A percentile compares a stretch with the other conserved stretches of the same genome.
These are phyloP conservation scores for Cercospora sojina DNA, from an alignment of 2,329 filamentous ascomycete species.

Conservation along the genomic window DNA sequence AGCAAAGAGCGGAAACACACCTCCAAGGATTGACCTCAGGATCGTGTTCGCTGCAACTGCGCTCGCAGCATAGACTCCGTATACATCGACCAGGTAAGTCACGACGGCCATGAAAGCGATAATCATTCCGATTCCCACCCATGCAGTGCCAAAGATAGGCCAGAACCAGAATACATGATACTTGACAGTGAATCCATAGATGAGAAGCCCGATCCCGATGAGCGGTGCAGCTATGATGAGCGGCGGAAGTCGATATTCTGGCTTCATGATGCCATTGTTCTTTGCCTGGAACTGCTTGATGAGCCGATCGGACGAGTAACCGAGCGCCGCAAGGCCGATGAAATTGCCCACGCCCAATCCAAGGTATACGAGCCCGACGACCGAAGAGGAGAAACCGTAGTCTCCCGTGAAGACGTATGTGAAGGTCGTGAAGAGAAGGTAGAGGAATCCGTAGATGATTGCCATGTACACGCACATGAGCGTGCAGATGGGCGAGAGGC, in stretches of 20 bases:
- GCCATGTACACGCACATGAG: constrained; percentile 31
- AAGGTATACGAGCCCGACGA: constrained; percentile 30
- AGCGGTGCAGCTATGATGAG: constrained; percentile 24
- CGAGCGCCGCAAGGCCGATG: constrained; percentile 20
- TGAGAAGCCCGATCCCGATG: constrained; percentile 24
- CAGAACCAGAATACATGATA: constrained; percentile 27
- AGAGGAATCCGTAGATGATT: constrained; percentile 32
- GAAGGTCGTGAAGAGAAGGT: constrained; percentile 33
- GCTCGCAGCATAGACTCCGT: constrained; percentile 59
- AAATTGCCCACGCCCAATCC: constrained; percentile 26
- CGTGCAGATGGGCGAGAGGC: constrained; percentile 30
- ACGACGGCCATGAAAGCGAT: constrained; percentile 33
- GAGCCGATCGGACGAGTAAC: constrained; percentile 20
- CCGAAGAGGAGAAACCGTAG: constrained; percentile 28
- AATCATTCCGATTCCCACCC: constrained; percentile 33
- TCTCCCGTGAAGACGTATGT: constrained; percentile 24
- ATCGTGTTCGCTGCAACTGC: constrained; percentile 66
- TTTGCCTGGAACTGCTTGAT: constrained; percentile 15
- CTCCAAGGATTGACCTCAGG: constrained; percentile 56
- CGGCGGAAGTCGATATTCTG: constrained; percentile 27
- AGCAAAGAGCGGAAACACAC: constrained; percentile 58
- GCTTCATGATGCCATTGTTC: constrained; percentile 17
- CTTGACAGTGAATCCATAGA: constrained; percentile 29
- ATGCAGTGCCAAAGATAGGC: constrained; percentile 32
- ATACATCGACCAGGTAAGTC: constrained; percentile 66